Conservation (phyloP, 2,329 filamentous ascomycete species). For the Alternaria sp. region DNA sequence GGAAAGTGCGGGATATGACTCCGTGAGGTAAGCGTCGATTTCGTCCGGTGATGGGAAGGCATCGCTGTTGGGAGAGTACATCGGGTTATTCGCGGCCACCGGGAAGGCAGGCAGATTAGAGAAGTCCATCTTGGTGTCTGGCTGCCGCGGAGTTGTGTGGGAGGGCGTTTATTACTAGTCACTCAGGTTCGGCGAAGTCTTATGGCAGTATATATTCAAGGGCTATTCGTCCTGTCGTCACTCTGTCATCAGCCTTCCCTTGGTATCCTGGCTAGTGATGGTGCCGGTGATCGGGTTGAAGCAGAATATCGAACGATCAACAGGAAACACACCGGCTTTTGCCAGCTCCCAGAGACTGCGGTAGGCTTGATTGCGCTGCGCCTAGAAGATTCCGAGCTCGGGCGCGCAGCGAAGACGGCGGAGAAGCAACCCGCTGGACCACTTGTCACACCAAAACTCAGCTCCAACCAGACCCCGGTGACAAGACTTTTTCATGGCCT, state of each 20-base stretch:
- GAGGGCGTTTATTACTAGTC: not conserved
- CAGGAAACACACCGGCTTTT: conserved; percentile 7
- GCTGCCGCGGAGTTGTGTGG: not conserved
- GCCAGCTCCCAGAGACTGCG: not conserved
- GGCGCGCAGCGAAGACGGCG: not conserved
- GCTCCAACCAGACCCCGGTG: not conserved
- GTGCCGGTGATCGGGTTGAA: not conserved
- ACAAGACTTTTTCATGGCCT: not conserved
- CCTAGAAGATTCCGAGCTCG: conserved; percentile 7
- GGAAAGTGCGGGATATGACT: conserved; percentile 3
- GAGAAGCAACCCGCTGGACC: not conserved
- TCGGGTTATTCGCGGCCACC: not conserved
- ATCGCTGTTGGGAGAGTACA: conserved; percentile 12
- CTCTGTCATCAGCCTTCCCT: conserved; percentile 2
- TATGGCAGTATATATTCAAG: not conserved
- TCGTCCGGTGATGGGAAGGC: conserved; percentile 7
- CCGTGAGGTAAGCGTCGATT: conserved; percentile 6
- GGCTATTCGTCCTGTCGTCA: conserved; percentile 6
- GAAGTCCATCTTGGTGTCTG: conserved; percentile 1
- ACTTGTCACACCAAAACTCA: not conserved
- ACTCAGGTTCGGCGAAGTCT: not conserved
- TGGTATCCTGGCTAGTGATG: conserved; percentile 1
- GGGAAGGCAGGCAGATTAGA: conserved; percentile 3
- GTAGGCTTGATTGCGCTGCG: conserved; percentile 5
- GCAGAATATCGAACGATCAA: conserved; percentile 10